Evolutionary conservation across 495 filamentous ascomycete species (phyloP).

Genomic region (Xylaria intraflava): DNA sequence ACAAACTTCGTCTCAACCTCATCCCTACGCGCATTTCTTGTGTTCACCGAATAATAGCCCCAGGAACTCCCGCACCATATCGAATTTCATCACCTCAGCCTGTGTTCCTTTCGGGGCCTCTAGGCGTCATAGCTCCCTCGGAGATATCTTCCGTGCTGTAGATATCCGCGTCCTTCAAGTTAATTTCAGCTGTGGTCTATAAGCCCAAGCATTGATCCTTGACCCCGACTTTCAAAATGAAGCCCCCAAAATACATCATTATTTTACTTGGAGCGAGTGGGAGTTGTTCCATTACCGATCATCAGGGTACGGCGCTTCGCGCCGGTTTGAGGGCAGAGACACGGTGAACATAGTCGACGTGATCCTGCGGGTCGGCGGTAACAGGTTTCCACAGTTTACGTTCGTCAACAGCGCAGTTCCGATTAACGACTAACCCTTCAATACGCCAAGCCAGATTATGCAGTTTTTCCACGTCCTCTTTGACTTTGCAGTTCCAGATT

Average conservation of each 20-base stretch:
- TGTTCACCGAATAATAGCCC: too few relatives aligned
- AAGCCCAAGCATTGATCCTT: neutral
- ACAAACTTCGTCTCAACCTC: neutral
- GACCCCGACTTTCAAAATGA: neutral
- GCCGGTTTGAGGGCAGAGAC: neutral
- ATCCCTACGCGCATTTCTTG: neutral
- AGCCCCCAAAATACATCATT: too few relatives aligned
- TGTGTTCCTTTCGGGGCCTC: neutral
- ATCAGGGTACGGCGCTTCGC: neutral
- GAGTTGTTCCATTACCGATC: neutral
- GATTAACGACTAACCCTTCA: neutral
- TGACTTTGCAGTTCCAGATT: neutral
- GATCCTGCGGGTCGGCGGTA: neutral
- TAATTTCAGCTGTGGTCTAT: neutral
- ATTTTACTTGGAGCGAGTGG: neutral
- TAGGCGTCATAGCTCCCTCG: neutral
- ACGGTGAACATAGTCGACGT: neutral
- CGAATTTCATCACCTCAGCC: neutral
- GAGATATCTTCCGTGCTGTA: neutral
- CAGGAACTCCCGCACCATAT: too few relatives aligned
- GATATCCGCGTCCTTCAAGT: neutral
- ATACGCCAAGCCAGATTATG: conserved; percentile 8
- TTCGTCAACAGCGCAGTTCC: neutral
- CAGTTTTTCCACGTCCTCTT: neutral
- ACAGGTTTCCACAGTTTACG: neutral